A percentile compares a stretch with the other conserved stretches of the same genome.
Conservation (phyloP, 1,284 basidiomycete species). For the Crucibulum parvulum region DNA sequence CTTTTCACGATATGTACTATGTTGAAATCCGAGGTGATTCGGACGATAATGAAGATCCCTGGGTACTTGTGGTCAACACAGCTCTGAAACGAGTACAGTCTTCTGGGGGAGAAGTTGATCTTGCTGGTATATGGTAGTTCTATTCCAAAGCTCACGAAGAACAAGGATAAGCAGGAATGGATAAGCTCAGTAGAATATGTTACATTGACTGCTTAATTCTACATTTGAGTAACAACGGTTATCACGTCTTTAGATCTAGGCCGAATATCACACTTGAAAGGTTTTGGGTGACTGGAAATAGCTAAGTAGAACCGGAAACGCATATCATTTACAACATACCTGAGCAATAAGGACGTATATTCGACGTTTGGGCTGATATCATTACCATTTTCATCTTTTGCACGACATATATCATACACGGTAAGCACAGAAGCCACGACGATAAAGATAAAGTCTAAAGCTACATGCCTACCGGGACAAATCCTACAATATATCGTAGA, state of each 20-base stretch:
- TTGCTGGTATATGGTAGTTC: conserved; percentile 53
- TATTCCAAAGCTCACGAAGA: too few species aligned
- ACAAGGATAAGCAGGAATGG: too few species aligned
- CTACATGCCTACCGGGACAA: conserved; percentile 55
- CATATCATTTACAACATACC: conserved; percentile 32
- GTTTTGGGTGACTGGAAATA: conserved; percentile 38
- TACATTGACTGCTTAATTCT: background rate
- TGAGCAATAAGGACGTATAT: conserved; percentile 50
- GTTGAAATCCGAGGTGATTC: conserved; percentile 48
- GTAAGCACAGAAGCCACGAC: conserved; percentile 51
- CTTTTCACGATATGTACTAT: conserved; percentile 69
- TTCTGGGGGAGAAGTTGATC: conserved; percentile 34
- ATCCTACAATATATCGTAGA: conserved; percentile 26
- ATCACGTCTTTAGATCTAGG: conserved; percentile 43
- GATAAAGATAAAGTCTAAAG: conserved; percentile 56
- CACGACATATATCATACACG: conserved; percentile 47
- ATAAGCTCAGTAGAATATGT: too few species aligned
- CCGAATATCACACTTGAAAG: conserved; percentile 48
- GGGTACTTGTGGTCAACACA: too few species aligned
- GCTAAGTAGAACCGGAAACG: conserved; percentile 1
- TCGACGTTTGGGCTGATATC: conserved; percentile 45
- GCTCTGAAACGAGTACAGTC: too few species aligned
- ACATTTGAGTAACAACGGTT: background rate
- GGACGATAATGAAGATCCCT: too few species aligned
- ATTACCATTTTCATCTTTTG: conserved; percentile 46